Evolutionary conservation across 176 grass and related monocot species (phyloP), one percentile per base, ranked within the genome.

Genomic region (Elaeis guineensis): DNA sequence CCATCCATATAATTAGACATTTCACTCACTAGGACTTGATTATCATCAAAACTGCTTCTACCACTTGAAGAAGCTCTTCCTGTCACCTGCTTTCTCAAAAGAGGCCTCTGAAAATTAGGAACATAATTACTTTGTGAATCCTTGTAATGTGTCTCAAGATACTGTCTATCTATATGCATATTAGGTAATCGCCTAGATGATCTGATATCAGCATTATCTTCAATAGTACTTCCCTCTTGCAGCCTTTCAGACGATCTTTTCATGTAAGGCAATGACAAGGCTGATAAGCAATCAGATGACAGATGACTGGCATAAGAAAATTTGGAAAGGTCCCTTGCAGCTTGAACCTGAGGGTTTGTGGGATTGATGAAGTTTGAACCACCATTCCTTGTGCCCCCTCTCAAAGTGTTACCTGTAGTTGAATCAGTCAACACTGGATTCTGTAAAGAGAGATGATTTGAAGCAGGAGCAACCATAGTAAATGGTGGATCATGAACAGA

Each of bases 71-170:
- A 78, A 54, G 82, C 71, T 79, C 93, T 88, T 72, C 84, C 73
- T 73, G 86, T 92, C 24, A 89, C 85, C 72, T 92, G 93, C 48
- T 98, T 98, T 76, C 93, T 91, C 21, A 98, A 69, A 76, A 98
- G 87, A 77, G 93, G 93, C 55, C 87, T 85, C 74, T 98, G 93
- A 69, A 98, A 98, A 80, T 98, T 98, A 4, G 93, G 93, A 54
- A 98, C 69, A 57, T 83, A 76, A 21, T 60, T 89, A 69, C 71
- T 80, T 25, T 72, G 81, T 76, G 83, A 57, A 76, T 98, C 93
- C 67, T 75, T 83, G 61, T 83, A 92, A 59, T 67, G 57, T 63
- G 77, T 85, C 65, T 97, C 92, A 62, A 77, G 65, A 75, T 79
- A 72, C 58, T 85, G 85, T 63, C 68, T 82, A 17, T 91, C 88